Base-by-base conservation (phyloP, 1,139 yeast species). In the Pneumocystis murina region DNA sequence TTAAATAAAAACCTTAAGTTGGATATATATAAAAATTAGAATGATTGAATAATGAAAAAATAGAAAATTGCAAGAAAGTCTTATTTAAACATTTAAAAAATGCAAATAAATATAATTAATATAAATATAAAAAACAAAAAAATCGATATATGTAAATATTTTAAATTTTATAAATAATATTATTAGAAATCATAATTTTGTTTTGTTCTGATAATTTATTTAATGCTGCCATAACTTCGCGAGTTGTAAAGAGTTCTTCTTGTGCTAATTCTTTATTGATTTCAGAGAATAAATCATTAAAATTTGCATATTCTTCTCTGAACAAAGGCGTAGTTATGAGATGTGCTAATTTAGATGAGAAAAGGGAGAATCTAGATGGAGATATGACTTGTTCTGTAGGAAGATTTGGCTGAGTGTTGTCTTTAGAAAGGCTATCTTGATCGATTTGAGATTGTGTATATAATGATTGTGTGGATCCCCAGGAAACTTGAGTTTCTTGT, bases 141-240 rank as follows among this genome's bases (percentile, higher is more conserved):
- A 60, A 28, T 6, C 60, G 43, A 20, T 43, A 61, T 40, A 24
- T 58, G 20, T 28, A 16, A 17, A 48, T 33, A 60, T 20, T 1
- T 41, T 62, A 67, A 59, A 67, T 67, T 63, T 62, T 63, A 35
- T 68, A 69, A 61, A 69, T 67, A 59, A 62, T 65, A 28, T 67
- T 65, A 8, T 64, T 69, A 17, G 69, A 65, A 41, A 69, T 55
- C 71, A 74, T 75, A 62, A 76, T 70, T 69, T 74, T 74, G 66
- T 75, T 75, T 57, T 71, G 71, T 6, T 71, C 76, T 59, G 71
- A 69, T 76, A 77, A 72, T 64, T 67, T 66, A 58, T 69, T 64
- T 61, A 77, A 68, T 3, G 77, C 79, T 2, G 76, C 76, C 30
- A 64, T 64, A 5, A 73, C 73, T 67, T 77, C 80, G 17, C 69